A percentile compares a stretch with the other conserved stretches of the same genome.
Evolutionary conservation across 1,284 basidiomycete species (phyloP).

Genomic region (Ustilago trichophora): DNA sequence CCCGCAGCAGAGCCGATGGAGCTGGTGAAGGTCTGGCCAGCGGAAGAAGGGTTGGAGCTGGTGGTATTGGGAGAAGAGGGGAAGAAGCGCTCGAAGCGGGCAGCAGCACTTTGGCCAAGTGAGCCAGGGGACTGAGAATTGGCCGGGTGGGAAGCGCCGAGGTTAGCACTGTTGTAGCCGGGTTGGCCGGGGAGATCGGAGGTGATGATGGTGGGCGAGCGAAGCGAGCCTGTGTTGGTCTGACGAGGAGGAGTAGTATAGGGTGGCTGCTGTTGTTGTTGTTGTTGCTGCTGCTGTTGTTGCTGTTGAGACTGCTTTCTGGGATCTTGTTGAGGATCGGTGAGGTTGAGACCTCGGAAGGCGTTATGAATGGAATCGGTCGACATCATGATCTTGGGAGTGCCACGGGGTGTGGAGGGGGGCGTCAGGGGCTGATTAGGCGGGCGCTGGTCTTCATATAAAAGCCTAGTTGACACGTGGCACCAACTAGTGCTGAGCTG

Average conservation of each 20-base stretch:
- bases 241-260: constrained; percentile 25
- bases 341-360: constrained; percentile 33
- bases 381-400: constrained; percentile 31
- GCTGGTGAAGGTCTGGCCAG: constrained; percentile 36
- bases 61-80: constrained; percentile 35
- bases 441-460: neutral
- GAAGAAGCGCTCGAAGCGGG: constrained; percentile 62
- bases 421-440: neutral
- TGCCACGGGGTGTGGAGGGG: neutral
- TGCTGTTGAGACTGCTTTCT: constrained; percentile 23
- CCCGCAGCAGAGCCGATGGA: constrained; percentile 35
- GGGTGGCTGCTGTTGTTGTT: too few relatives aligned
- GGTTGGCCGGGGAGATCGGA: constrained; percentile 31
- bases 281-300: constrained; percentile 8
- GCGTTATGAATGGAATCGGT: constrained; percentile 41
- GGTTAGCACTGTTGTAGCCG: constrained; percentile 9
- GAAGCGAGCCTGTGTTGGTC: constrained; percentile 18
- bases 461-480: neutral
- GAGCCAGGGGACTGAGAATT: constrained; percentile 15
- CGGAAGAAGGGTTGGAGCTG: constrained; percentile 28
- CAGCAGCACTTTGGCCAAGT: constrained; percentile 48
- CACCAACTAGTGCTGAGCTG: too few relatives aligned
- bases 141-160: constrained; percentile 4
- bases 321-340: constrained; percentile 32
- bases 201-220: constrained; percentile 30